A percentile compares a stretch with the other conserved stretches of the same genome.
Conservation (phyloP, 495 filamentous ascomycete species). For the Friedmanniomyces endolithicus region DNA sequence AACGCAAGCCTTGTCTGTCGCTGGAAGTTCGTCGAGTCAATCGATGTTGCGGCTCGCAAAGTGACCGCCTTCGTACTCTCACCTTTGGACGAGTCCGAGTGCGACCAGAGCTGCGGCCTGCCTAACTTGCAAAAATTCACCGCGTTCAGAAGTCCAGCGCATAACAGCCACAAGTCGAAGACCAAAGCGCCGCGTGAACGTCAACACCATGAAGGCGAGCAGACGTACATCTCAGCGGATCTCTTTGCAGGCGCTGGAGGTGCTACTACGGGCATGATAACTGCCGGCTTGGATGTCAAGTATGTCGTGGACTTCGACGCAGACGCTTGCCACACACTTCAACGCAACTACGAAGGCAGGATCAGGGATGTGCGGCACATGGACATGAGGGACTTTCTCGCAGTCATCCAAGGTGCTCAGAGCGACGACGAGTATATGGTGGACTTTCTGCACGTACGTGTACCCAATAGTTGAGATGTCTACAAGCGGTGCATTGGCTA, state of each 20-base stretch:
- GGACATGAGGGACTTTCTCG: slow-evolving; percentile 33
- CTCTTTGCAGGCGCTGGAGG: slow-evolving; percentile 70
- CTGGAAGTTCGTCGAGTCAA: slow-evolving; percentile 17
- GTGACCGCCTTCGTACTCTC: not conserved
- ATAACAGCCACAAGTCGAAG: not conserved
- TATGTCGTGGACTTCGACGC: slow-evolving; percentile 52
- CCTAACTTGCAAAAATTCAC: not conserved
- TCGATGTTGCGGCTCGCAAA: not conserved
- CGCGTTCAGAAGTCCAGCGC: not conserved
- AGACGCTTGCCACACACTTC: slow-evolving; percentile 45
- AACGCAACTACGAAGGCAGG: slow-evolving; percentile 42
- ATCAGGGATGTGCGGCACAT: slow-evolving; percentile 30
- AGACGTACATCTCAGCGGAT: slow-evolving; percentile 33
- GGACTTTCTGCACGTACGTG: not conserved
- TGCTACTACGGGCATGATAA: slow-evolving; percentile 52
- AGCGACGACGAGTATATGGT: slow-evolving; percentile 4
- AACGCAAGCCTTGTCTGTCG: slow-evolving; percentile 19
- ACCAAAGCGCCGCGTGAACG: no score
- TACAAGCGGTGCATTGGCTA: slow-evolving; percentile 10
- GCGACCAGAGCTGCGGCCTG: not conserved
- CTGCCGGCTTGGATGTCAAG: slow-evolving; percentile 46
- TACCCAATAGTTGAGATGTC: not conserved
- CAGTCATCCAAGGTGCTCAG: slow-evolving; percentile 8
- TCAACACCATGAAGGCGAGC: not conserved
- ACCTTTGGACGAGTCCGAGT: not conserved